Evolutionary conservation across 2,329 filamentous ascomycete genomes (phyloP), one percentile per base, ranked within the genome.

Genomic region (Fusarium odoratissimum): DNA sequence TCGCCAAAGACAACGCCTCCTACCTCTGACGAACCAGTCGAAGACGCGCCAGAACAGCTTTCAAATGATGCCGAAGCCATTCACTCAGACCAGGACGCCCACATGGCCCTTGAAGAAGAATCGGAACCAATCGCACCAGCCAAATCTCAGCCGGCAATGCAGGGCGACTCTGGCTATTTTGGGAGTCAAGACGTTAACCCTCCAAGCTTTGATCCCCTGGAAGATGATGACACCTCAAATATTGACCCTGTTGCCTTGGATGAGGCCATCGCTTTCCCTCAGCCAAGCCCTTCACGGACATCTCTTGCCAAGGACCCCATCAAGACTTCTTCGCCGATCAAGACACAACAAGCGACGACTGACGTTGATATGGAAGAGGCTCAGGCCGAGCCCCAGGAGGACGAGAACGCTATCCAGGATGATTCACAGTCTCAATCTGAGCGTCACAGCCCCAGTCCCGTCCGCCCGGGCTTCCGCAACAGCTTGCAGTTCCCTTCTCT

Each of bases 401-500:
- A 54, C n/a, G 60, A 67, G 14, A 60, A 70, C 2, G 45, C 54
- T 21, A 67, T 65, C 17, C 69, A 64, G 5, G 87, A 89, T 42
- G 88, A 88, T 68, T 82, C 83, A 28, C 84, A 86, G 67, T 92
- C 91, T 6, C 88, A 89, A 21, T 93, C 92, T 5, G 91, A 93
- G n/a, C 55, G 41, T 21, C 55, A 58, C 52, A 87, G 85, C 2
- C 94, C 93, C 1, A 95, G 92, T 75, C 93, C 93, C 0, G 90
- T 93, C 54, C 88, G 93, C 74, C 92, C 92, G 4, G 86, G 93
- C 35, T 89, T 97, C 74, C 91, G 95, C 67, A 98, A 98, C 82
- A 98, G 95, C 80, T 87, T 99, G 67, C 97, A 93, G 66, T 98
- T 99, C 83, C 94, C 96, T 41, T 94, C 96, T 23, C 86, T 99